Base-by-base conservation (phyloP, 768 basidiomycete genomes). In the Tricholoma hemisulphureum region DNA sequence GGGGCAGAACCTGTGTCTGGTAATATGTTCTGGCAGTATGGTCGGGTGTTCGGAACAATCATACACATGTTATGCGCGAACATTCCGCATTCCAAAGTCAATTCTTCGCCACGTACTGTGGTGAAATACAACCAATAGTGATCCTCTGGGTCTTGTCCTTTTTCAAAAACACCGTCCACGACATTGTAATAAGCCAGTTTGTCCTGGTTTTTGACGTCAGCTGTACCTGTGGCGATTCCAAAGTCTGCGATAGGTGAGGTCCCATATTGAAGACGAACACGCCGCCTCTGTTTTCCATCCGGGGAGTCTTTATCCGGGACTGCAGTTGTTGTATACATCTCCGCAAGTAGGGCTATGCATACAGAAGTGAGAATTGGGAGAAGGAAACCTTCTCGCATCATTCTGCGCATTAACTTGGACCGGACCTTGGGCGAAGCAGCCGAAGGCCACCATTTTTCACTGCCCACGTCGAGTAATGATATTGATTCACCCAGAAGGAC, bases 111-210 rank as follows among this genome's bases (percentile, higher is more conserved):
- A 3, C 69, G 60, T 1, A 77, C 57, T 1, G 76, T 79, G 7
- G 63, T 77, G 71, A 82, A 80, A 60, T 79, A 83, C 7, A 81
- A 67, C 79, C 80, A 81, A 59, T 80, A 80, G 58, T 80, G 80
- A 18, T 80, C 75, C 24, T 75, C 58, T 1, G 79, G 77, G 59
- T 79, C 73, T 50, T 80, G 79, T 3, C 76, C 73, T 45, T 66
- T 65, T 21, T 57, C 46, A 28, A 74, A 68, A 1, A 56, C 63
- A 6, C 63, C 51, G 2, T 68, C 64, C 8, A 65, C 39, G 18
- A 64, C 43, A 58, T 70, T 59, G 48, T 65, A 65, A 64, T 76
- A 80, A 5, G 71, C 71, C 13, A 81, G 63, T 45, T 64, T 67
- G 62, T 80, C 75, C 49, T 75, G 67, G 5, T 45, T 32, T 23